These are phyloP conservation scores for Bacterosira constricta DNA, from an alignment of 108 stramenopile species.

Conservation along the genomic window DNA sequence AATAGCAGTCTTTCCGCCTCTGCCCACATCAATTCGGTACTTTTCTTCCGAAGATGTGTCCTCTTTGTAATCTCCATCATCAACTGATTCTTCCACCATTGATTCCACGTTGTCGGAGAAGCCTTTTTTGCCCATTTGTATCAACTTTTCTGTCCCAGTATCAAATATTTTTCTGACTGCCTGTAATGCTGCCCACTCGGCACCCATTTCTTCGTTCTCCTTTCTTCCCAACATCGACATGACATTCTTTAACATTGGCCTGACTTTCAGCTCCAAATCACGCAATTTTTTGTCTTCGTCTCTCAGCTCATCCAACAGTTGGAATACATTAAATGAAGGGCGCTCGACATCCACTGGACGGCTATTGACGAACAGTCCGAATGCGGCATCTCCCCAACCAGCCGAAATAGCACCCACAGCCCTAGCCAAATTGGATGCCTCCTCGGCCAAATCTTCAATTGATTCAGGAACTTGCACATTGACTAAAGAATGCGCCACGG, in stretches of 20 bases:
- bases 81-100: not conserved
- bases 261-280: slow-evolving; percentile 47
- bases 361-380: slow-evolving; percentile 70
- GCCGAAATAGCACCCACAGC: slow-evolving; percentile 56
- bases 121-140: slow-evolving; percentile 27
- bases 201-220: not conserved
- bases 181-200: slow-evolving; percentile 43
- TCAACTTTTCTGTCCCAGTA: slow-evolving; percentile 49
- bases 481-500: slow-evolving; percentile 76
- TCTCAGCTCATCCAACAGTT: slow-evolving; percentile 65
- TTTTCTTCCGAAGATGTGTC: slow-evolving; percentile 17
- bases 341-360: slow-evolving; percentile 64
- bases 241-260: slow-evolving; percentile 28
- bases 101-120: slow-evolving; percentile 1
- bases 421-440: slow-evolving; percentile 38
- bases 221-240: slow-evolving; percentile 5
- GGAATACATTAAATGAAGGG: slow-evolving; percentile 87
- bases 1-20: slow-evolving; percentile 69
- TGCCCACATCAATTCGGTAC: slow-evolving; percentile 79
- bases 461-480: slow-evolving; percentile 54
- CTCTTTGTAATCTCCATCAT: slow-evolving; percentile 22
- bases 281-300: slow-evolving; percentile 66
- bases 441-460: slow-evolving; percentile 50
- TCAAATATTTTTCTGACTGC: slow-evolving; percentile 60
- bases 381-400: slow-evolving; percentile 53